A percentile compares a stretch with the other conserved stretches of the same genome.
Conservation (phyloP, 257 asterid genomes). For the Nicotiana tomentosiformis region DNA sequence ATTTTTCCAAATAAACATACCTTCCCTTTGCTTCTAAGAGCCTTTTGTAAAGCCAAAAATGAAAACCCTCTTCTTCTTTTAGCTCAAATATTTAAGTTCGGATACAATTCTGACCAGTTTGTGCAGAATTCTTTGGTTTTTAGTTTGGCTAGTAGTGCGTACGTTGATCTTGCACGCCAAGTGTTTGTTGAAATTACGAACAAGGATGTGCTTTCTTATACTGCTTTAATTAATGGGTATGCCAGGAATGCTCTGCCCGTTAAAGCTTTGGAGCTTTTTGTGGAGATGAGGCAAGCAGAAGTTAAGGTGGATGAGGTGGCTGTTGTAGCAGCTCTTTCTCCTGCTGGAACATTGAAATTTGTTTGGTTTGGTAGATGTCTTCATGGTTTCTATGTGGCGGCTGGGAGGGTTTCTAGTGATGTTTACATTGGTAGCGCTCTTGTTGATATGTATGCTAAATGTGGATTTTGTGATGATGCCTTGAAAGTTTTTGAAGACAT, state of each 20-base stretch:
- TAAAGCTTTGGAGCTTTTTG: conserved; percentile 36
- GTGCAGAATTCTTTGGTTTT: conserved; percentile 38
- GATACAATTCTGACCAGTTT: conserved; percentile 39
- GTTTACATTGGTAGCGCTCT: conserved; percentile 40
- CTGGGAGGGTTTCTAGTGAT: conserved; percentile 39
- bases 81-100: conserved; percentile 34
- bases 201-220: conserved; percentile 37
- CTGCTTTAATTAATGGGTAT: conserved; percentile 46
- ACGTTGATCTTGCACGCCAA: conserved; percentile 23
- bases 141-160: conserved; percentile 16
- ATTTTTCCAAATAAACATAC: conserved; percentile 49
- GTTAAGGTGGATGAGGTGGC: conserved; percentile 45
- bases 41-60: conserved; percentile 37
- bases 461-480: conserved; percentile 38
- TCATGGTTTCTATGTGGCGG: conserved; percentile 42
- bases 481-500: conserved; percentile 27
- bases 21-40: conserved; percentile 50
- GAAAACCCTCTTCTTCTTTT: conserved; percentile 30
- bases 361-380: conserved; percentile 47
- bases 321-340: conserved; percentile 41
- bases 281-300: conserved; percentile 31
- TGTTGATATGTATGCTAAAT: conserved; percentile 50
- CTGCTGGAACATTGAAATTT: conserved; percentile 28
- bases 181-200: conserved; percentile 43
- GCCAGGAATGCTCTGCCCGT: conserved; percentile 20